Evolutionary conservation across 768 basidiomycete species (phyloP).

Genomic region (Cubamyces lactineus): DNA sequence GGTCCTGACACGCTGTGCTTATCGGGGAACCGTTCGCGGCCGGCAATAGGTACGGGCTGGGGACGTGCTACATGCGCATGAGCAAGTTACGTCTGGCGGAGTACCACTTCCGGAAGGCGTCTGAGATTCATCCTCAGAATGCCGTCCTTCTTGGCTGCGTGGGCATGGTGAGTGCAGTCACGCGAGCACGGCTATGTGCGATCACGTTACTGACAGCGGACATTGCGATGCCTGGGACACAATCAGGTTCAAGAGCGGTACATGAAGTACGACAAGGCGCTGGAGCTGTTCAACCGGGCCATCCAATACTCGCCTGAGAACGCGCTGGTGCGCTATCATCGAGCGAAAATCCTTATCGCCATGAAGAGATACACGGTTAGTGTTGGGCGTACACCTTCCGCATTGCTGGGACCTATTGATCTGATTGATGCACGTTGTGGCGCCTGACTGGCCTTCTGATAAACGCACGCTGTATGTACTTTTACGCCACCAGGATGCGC

Average conservation of each 20-base stretch:
- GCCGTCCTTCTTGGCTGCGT: slow-evolving; percentile 96
- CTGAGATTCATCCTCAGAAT: slow-evolving; percentile 91
- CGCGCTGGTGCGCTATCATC: slow-evolving; percentile 90
- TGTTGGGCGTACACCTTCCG: slow-evolving; percentile 27
- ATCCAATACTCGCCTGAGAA: slow-evolving; percentile 82
- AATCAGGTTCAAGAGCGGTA: slow-evolving; percentile 84
- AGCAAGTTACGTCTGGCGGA: slow-evolving; percentile 93
- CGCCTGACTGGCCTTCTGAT: slow-evolving; percentile 13
- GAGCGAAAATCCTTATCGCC: slow-evolving; percentile 88
- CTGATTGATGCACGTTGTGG: slow-evolving; percentile 30
- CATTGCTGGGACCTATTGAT: slow-evolving; percentile 65
- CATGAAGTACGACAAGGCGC: slow-evolving; percentile 74
- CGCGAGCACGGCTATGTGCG: background rate
- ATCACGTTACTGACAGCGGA: slow-evolving; percentile 20
- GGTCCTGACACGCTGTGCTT: slow-evolving; percentile 18
- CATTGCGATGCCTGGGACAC: slow-evolving; percentile 7
- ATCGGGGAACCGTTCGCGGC: slow-evolving; percentile 22
- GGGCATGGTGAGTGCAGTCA: slow-evolving; percentile 76
- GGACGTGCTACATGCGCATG: slow-evolving; percentile 93
- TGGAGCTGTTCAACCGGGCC: slow-evolving; percentile 81
- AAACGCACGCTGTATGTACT: background rate
- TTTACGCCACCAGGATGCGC: slow-evolving; percentile 60
- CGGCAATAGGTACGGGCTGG: slow-evolving; percentile 89
- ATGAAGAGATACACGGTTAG: slow-evolving; percentile 84
- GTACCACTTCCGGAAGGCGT: slow-evolving; percentile 93